A percentile compares a stretch with the other conserved stretches of the same genome.
phyloP scores from a whole-genome alignment of 768 basidiomycete species.

The Gloeopeniophorella convolvens region DNA sequence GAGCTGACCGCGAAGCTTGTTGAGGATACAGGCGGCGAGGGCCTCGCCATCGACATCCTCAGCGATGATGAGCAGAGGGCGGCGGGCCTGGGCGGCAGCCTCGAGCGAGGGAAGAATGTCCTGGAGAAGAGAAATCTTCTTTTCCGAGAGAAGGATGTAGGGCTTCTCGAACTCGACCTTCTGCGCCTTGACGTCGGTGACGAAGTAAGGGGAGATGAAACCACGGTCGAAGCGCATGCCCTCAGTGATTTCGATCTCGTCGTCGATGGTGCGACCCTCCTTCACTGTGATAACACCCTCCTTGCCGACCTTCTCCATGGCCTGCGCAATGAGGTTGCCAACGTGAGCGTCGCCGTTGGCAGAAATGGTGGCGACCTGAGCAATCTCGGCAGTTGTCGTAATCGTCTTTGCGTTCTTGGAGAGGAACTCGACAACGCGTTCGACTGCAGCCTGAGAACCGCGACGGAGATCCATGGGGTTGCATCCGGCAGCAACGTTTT shows the following conservation, averaged over 20 bases:
- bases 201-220: constrained; percentile 96
- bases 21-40: constrained; percentile 94
- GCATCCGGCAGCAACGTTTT: constrained; percentile 98
- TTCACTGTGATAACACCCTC: constrained; percentile 99
- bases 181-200: constrained; percentile 96
- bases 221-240: constrained; percentile 99
- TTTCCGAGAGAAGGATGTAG: constrained; percentile 86
- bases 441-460: constrained; percentile 95
- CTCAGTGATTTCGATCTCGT: constrained; percentile 99
- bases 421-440: constrained; percentile 84
- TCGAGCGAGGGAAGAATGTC: constrained; percentile 94
- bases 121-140: constrained; percentile 93
- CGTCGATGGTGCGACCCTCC: constrained; percentile 96
- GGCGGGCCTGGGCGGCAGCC: constrained; percentile 69
- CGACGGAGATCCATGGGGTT: constrained; percentile 99
- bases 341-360: constrained; percentile 79
- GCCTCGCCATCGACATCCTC: constrained; percentile 99
- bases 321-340: constrained; percentile 92
- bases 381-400: constrained; percentile 96
- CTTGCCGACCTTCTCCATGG: constrained; percentile 99
- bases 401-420: constrained; percentile 85
- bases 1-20: constrained; percentile 98
- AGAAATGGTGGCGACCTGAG: constrained; percentile 85
- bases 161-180: constrained; percentile 98
- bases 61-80: constrained; percentile 93